A percentile compares a stretch with the other conserved stretches of the same genome.
Evolutionary conservation across 306 rosid genomes (phyloP).

Genomic region (Rosa chinensis): DNA sequence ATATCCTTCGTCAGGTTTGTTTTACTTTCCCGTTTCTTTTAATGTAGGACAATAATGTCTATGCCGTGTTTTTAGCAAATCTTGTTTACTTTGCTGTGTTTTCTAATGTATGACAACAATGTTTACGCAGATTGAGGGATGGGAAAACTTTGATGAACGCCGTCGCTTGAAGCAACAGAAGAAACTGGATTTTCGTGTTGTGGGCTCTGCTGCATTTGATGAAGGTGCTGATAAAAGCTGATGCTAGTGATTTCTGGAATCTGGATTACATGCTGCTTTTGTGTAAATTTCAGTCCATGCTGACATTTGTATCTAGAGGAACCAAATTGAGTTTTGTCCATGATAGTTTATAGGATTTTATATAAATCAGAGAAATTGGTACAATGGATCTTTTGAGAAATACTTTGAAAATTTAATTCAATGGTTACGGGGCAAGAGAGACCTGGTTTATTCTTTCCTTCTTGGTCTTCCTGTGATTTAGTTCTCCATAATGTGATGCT

Average conservation of each 20-base stretch:
- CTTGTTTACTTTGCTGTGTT: slow-evolving; percentile 15
- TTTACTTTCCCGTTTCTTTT: slow-evolving; percentile 16
- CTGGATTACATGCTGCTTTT: background rate
- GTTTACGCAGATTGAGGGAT: slow-evolving; percentile 72
- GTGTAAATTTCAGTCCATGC: slow-evolving; percentile 5
- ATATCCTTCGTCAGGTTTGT: slow-evolving; percentile 78
- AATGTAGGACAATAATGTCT: slow-evolving; percentile 8
- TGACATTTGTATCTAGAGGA: slow-evolving; percentile 2
- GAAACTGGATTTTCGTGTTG: slow-evolving; percentile 78
- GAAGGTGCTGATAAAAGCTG: slow-evolving; percentile 92
- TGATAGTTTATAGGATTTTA: slow-evolving; percentile 4
- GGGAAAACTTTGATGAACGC: slow-evolving; percentile 78
- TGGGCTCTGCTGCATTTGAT: slow-evolving; percentile 69
- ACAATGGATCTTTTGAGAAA: background rate
- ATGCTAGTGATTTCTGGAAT: slow-evolving; percentile 8
- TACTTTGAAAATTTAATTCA: background rate
- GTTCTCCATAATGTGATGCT: background rate
- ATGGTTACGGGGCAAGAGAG: background rate
- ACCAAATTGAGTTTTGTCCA: background rate
- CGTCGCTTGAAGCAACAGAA: slow-evolving; percentile 81
- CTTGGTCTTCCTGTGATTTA: background rate
- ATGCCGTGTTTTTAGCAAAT: slow-evolving; percentile 34
- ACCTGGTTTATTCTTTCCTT: background rate
- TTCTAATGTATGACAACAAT: slow-evolving; percentile 12
- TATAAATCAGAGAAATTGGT: background rate